Evolutionary conservation across 2,329 filamentous ascomycete genomes (phyloP).

Genomic region (Alternaria ventricosa): DNA sequence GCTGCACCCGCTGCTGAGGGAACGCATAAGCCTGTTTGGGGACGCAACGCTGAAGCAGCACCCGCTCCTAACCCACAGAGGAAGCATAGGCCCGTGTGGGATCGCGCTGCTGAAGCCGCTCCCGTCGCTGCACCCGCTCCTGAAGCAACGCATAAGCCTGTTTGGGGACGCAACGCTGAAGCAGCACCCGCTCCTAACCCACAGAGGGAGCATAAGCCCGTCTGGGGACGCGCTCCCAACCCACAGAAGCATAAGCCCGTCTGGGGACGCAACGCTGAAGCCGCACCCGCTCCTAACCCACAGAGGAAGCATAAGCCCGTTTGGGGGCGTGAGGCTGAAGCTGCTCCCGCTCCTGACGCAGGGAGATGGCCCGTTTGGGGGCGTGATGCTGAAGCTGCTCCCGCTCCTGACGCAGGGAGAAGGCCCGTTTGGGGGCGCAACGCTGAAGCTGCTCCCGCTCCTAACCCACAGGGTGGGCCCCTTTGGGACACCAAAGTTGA

Average conservation of each 20-base stretch:
- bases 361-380: neutral
- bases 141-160: neutral
- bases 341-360: neutral
- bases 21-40: neutral
- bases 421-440: constrained; percentile 30
- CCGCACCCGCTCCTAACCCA: constrained; percentile 15
- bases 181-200: no score
- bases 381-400: neutral
- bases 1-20: constrained; percentile 9
- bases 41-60: constrained; percentile 11
- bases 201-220: neutral
- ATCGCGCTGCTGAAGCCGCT: constrained; percentile 33
- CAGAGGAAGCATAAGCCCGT: constrained; percentile 19
- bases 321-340: neutral
- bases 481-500: neutral
- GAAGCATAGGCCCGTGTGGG: constrained; percentile 12
- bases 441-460: constrained; percentile 32
- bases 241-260: neutral
- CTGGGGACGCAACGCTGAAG: constrained; percentile 7
- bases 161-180: constrained; percentile 32
- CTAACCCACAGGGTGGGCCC: neutral
- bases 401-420: neutral
- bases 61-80: constrained; percentile 14
- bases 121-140: neutral
- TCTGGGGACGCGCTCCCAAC: neutral